These are phyloP conservation scores for Logfia minima DNA, from an alignment of 129 eudicot species.

Conservation along the genomic window DNA sequence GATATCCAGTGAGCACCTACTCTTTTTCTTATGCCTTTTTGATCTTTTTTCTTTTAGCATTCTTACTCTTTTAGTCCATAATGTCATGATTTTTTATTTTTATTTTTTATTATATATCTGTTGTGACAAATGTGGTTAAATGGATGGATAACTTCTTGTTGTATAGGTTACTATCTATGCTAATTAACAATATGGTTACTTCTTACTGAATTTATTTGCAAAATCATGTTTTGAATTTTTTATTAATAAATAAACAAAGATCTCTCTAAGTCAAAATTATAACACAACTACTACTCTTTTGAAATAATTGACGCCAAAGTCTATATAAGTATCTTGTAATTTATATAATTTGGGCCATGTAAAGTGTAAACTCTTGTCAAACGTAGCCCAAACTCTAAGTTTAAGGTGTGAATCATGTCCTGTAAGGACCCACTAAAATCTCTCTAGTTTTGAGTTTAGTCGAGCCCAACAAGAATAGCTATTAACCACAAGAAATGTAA, in stretches of 20 bases:
- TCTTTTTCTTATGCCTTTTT: conserved; percentile 20
- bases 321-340: too few species aligned
- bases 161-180: not conserved
- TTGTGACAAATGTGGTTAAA: not conserved
- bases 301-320: too few species aligned
- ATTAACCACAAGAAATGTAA: too few species aligned
- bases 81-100: not conserved
- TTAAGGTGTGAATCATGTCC: too few species aligned
- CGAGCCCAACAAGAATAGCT: too few species aligned
- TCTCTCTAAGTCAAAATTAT: too few species aligned
- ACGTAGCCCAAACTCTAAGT: too few species aligned
- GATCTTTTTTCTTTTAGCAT: not conserved
- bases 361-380: too few species aligned
- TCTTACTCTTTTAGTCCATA: not conserved
- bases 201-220: not conserved
- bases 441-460: not conserved
- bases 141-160: not conserved
- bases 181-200: not conserved
- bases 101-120: not conserved
- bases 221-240: not conserved
- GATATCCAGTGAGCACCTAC: conserved; percentile 31
- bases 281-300: not conserved
- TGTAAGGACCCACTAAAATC: not conserved
- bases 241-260: not conserved
- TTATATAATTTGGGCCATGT: too few species aligned